These are phyloP conservation scores for Wilcoxina mikolae DNA, from an alignment of 495 filamentous ascomycete species.

Conservation along the genomic window DNA sequence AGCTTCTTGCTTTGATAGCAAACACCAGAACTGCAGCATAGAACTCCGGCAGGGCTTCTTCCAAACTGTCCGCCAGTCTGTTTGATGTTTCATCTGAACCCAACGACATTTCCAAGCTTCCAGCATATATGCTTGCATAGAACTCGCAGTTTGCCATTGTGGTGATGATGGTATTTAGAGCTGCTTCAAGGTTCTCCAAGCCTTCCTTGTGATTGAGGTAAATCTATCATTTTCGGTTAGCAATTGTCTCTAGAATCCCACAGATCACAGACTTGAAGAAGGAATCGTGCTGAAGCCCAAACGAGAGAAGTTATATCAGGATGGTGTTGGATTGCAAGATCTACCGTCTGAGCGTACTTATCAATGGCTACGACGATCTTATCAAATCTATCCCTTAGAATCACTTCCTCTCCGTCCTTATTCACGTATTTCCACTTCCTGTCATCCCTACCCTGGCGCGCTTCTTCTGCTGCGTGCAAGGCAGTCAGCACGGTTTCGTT, in stretches of 20 bases:
- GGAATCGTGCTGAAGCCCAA: conserved; percentile 10
- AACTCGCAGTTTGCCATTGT: conserved; percentile 13
- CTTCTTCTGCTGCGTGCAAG: not conserved
- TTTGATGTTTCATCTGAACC: not conserved
- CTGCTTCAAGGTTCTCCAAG: conserved; percentile 7
- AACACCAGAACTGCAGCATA: conserved; percentile 11
- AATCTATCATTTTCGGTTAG: conserved; percentile 1
- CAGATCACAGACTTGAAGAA: conserved; percentile 5
- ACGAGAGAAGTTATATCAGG: conserved; percentile 8
- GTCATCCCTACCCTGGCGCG: not conserved
- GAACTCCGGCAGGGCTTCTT: conserved; percentile 4
- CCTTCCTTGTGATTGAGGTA: conserved; percentile 14
- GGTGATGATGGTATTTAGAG: conserved; percentile 8
- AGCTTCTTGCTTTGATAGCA: conserved; percentile 11
- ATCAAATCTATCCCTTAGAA: conserved; percentile 4
- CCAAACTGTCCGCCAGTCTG: not conserved
- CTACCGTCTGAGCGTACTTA: conserved; percentile 10
- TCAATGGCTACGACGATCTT: conserved; percentile 12
- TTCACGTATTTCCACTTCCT: not conserved
- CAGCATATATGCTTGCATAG: conserved; percentile 8
- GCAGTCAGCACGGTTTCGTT: not conserved
- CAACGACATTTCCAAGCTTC: not conserved
- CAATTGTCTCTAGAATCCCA: not conserved
- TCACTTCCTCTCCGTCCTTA: not conserved
- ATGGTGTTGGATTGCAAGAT: conserved; percentile 2